Base-by-base conservation (phyloP, 129 eudicot genomes). In the Erigeron canadensis region DNA sequence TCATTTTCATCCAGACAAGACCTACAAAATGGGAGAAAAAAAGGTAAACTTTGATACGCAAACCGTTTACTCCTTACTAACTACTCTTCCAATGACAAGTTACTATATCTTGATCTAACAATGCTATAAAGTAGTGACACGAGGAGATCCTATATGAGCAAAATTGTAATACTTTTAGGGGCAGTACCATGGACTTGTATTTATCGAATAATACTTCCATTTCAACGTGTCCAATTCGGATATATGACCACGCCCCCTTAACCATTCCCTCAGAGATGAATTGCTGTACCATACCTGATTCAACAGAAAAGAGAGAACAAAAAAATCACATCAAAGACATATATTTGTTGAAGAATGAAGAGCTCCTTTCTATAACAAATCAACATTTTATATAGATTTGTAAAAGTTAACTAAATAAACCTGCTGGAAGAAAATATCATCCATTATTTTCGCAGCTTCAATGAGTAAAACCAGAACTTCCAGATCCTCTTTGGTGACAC, bases 201-300 rank as follows among this genome's bases (percentile, higher is more conserved):
- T 94, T 82, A 94, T 85, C 18, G 70, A 75, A 84, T 85, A 94
- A 78, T 94, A 87, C 81, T 67, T 86, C 96, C 87, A 86, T 72
- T 94, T 94, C 68, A 82, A 77, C 85, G 82, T 84, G 85, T 86
- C 84, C 77, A 94, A 61, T 7, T 74, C 69, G 70, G 98, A 94
- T 8, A 72, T 42, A 45, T 86, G 82, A 39, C 78, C 87, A 72
- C 57, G 84, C 70, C 65, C 76, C 47, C 84, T 80, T 70, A 94
- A 79, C 96, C 93, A 94, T 65, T 86, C 89, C 73, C 96, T 82
- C 74, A 94, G 81, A 65, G 91, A 78, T 47, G 93, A 79, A 74
- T 94, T 94, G 89, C 90, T 87, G 79, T 71, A 79, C 95, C 97
- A 94, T 69, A 86, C 92, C 98, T 94, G 77, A 64, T 67, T 53